These are phyloP conservation scores for Mycena haematopus DNA, from an alignment of 768 basidiomycete species.

Conservation along the genomic window DNA sequence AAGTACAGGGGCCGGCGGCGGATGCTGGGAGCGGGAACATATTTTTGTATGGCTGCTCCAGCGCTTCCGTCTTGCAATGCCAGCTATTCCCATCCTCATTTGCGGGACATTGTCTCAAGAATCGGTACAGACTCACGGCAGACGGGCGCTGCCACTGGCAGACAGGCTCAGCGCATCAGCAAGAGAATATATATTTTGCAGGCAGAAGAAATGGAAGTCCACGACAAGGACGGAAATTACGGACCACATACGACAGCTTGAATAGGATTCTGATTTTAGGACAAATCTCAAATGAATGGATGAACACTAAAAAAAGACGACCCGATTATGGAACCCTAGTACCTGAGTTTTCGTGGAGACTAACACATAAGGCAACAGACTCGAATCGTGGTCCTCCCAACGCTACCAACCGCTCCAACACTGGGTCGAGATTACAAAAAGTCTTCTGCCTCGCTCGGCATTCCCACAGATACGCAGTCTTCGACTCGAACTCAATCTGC, in stretches of 20 bases:
- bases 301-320: background rate
- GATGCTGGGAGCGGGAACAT: too few relatives aligned
- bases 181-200: background rate
- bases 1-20: background rate
- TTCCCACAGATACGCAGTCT: slow-evolving; percentile 8
- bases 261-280: background rate
- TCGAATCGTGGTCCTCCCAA: slow-evolving; percentile 5
- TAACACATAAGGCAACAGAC: slow-evolving; percentile 18
- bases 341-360: background rate
- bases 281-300: background rate
- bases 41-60: too few relatives aligned
- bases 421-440: slow-evolving; percentile 15
- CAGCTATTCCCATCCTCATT: slow-evolving; percentile 7
- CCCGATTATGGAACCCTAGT: background rate
- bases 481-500: slow-evolving; percentile 17
- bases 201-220: background rate
- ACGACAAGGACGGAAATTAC: background rate
- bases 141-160: background rate
- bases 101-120: background rate
- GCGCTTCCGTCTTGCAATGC: too few relatives aligned
- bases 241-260: background rate
- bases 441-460: background rate
- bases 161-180: slow-evolving; percentile 1
- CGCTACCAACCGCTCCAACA: slow-evolving; percentile 14
- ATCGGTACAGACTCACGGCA: background rate